A percentile compares a stretch with the other conserved stretches of the same genome.
These are phyloP conservation scores for Sporobolomyces pararoseus DNA, from an alignment of 768 basidiomycete genomes.

Conservation along the genomic window DNA sequence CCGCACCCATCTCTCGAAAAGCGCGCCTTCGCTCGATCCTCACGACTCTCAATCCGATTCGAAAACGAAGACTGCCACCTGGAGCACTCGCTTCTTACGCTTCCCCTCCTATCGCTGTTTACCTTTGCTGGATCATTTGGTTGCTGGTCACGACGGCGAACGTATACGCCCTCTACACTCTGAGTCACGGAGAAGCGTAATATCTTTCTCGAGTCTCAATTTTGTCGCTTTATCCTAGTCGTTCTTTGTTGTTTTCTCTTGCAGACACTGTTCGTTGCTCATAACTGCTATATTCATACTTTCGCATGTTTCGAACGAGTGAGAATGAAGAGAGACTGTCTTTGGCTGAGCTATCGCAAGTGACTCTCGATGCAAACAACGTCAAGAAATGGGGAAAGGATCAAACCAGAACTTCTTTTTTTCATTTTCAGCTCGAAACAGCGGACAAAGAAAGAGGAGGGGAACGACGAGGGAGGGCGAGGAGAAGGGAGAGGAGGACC, in stretches of 20 bases:
- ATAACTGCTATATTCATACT: no score
- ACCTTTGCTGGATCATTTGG: conserved; percentile 24
- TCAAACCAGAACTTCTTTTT: not conserved
- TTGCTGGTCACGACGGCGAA: conserved; percentile 26
- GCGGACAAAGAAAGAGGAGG: not conserved
- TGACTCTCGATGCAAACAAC: no score
- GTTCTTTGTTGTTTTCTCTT: no score
- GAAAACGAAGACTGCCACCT: conserved; percentile 2
- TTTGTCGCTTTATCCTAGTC: no score
- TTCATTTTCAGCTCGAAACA: not conserved
- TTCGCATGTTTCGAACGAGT: no score
- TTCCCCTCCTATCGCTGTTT: conserved; percentile 15
- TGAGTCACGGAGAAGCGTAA: not conserved
- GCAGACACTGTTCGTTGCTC: no score
- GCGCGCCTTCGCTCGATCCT: not conserved
- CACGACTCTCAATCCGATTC: conserved; percentile 26
- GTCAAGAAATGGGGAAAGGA: no score
- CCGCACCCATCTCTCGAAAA: not conserved
- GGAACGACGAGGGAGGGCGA: not conserved
- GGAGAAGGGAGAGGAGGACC: not conserved
- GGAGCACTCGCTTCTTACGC: conserved; percentile 29
- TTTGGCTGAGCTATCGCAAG: no score
- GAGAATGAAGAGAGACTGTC: no score
- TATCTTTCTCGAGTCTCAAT: not conserved
- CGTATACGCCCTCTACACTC: conserved; percentile 31